These are phyloP conservation scores for Stemphylium vesicarium DNA, from an alignment of 2,329 filamentous ascomycete genomes.

Conservation along the genomic window DNA sequence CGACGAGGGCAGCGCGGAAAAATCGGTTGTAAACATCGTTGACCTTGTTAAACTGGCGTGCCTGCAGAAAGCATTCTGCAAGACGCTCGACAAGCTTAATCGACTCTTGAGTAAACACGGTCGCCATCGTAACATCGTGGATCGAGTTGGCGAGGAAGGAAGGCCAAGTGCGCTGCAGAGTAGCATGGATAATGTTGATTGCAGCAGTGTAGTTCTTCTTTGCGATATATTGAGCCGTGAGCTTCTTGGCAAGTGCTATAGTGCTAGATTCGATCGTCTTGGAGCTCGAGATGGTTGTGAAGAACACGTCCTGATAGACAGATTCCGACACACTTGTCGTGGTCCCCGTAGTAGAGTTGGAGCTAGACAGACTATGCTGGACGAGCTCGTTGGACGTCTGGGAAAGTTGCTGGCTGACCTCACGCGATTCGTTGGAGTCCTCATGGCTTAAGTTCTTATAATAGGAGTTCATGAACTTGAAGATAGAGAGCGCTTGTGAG, in stretches of 20 bases:
- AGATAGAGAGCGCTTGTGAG: constrained; percentile 55
- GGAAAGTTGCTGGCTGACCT: constrained; percentile 52
- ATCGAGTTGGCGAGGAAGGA: constrained; percentile 54
- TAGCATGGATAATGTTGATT: constrained; percentile 52
- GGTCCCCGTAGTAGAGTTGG: constrained; percentile 45
- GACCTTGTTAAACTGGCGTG: constrained; percentile 45
- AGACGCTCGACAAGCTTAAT: constrained; percentile 56
- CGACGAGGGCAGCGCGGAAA: constrained; percentile 47
- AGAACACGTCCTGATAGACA: constrained; percentile 53
- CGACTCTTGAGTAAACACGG: constrained; percentile 52
- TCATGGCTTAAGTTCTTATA: constrained; percentile 44
- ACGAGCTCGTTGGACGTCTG: constrained; percentile 52
- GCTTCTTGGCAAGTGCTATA: constrained; percentile 50
- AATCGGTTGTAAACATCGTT: constrained; percentile 49
- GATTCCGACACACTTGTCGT: constrained; percentile 50
- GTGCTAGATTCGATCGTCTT: constrained; percentile 51
- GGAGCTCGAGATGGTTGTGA: constrained; percentile 48
- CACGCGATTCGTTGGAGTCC: constrained; percentile 49
- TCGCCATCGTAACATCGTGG: constrained; percentile 53
- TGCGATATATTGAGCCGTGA: constrained; percentile 52
- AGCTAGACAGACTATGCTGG: constrained; percentile 43
- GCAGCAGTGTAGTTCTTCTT: constrained; percentile 58
- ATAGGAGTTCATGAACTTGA: constrained; percentile 50
- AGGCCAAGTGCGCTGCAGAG: constrained; percentile 56
- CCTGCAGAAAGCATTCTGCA: constrained; percentile 53